Conservation (phyloP, 441 rosid genomes). For the Euphorbia neoarborescens region DNA sequence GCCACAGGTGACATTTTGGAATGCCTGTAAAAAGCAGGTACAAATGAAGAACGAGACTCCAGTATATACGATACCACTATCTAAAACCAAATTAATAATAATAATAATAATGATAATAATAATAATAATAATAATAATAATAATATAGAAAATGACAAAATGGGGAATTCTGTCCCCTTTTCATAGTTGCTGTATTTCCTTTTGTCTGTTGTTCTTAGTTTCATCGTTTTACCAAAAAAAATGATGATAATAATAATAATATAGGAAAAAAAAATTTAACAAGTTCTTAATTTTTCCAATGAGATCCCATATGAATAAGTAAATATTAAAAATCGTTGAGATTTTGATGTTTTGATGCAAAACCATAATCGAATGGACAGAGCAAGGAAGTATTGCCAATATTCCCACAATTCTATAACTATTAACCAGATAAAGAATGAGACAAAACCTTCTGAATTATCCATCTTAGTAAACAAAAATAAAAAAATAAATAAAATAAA, state of each 20-base stretch:
- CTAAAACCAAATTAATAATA: neutral
- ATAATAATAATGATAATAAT: neutral
- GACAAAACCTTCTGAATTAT: conserved; percentile 7
- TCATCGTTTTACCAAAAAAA: no score
- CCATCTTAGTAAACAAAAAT: neutral
- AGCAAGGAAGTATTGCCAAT: neutral
- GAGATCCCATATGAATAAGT: neutral
- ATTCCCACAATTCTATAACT: neutral
- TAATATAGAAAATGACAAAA: no score
- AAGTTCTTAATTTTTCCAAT: neutral
- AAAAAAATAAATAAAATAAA: neutral
- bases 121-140: no score
- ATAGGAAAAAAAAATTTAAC: no score
- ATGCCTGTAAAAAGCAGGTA: conserved; percentile 34
- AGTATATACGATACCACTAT: neutral
- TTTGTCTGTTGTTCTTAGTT: no score
- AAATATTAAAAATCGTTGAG: neutral
- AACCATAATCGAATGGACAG: neutral
- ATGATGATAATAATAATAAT: neutral
- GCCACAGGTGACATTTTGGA: conserved; percentile 47
- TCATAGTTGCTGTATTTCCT: no score
- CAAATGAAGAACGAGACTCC: conserved; percentile 2
- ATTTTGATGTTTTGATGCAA: neutral
- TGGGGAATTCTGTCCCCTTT: no score
- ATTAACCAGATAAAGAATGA: neutral